phyloP scores from a whole-genome alignment of 1,284 basidiomycete species.

The Vanrija pseudolonga region DNA sequence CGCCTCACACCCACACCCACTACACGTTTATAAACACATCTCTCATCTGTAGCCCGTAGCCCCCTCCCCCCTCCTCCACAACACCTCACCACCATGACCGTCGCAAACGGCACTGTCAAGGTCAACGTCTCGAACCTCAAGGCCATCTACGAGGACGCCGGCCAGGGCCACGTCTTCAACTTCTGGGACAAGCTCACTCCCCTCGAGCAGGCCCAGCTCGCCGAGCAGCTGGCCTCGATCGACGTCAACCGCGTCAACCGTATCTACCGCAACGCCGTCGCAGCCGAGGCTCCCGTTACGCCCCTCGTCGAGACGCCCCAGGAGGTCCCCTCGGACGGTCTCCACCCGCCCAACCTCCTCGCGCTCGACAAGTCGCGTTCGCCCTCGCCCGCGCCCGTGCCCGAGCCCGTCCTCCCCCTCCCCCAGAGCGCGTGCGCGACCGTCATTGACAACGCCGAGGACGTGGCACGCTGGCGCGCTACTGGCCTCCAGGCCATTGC shows the following conservation, averaged over 20 bases:
- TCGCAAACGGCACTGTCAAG: background rate
- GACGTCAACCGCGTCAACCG: slow-evolving; percentile 89
- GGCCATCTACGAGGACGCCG: slow-evolving; percentile 67
- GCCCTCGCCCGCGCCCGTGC: slow-evolving; percentile 21
- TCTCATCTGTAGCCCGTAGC: no score
- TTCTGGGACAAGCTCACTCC: slow-evolving; percentile 76
- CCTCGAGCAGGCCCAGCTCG: slow-evolving; percentile 62
- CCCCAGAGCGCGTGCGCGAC: slow-evolving; percentile 70
- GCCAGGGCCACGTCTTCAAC: slow-evolving; percentile 81
- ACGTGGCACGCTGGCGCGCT: slow-evolving; percentile 65
- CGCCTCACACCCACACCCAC: no score
- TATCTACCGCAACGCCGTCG: slow-evolving; percentile 74
- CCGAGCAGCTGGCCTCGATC: slow-evolving; percentile 71
- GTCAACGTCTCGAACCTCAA: slow-evolving; percentile 37
- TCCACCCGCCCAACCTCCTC: slow-evolving; percentile 1
- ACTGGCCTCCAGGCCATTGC: slow-evolving; percentile 78
- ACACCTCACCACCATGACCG: slow-evolving; percentile 4
- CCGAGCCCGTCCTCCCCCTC: slow-evolving; percentile 56
- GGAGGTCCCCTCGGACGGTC: background rate
- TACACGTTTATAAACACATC: background rate
- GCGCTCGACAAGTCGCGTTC: slow-evolving; percentile 29
- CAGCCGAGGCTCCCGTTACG: slow-evolving; percentile 58
- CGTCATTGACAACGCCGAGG: slow-evolving; percentile 56
- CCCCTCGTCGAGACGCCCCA: slow-evolving; percentile 12
- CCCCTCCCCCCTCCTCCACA: background rate